These are phyloP conservation scores for Thermothelomyces thermophilus DNA, from an alignment of 2,329 filamentous ascomycete species.

Conservation along the genomic window DNA sequence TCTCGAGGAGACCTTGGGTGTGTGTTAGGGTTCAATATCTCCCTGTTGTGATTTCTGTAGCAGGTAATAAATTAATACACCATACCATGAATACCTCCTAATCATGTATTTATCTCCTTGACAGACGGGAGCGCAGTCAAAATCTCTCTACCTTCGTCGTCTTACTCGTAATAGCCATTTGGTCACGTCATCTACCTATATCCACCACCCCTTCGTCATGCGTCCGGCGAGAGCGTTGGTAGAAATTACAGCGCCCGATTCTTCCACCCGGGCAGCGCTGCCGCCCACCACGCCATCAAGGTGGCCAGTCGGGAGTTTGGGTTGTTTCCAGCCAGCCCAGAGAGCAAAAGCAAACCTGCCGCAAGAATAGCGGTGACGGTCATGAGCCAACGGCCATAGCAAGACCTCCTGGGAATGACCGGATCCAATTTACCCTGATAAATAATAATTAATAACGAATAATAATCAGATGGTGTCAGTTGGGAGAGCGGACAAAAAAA, in stretches of 20 bases:
- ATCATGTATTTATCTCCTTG: too few relatives aligned
- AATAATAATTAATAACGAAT: too few relatives aligned
- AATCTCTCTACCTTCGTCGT: too few relatives aligned
- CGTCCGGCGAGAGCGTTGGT: background rate
- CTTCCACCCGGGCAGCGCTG: background rate
- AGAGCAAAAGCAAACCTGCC: background rate
- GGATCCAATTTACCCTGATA: conserved; percentile 3
- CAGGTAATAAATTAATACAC: too few relatives aligned
- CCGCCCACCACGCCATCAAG: background rate
- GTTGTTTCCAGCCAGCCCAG: conserved; percentile 3
- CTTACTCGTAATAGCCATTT: too few relatives aligned
- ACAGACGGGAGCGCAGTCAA: too few relatives aligned
- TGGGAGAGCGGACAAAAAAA: too few relatives aligned
- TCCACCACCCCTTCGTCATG: too few relatives aligned
- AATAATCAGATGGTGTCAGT: too few relatives aligned
- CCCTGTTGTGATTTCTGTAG: too few relatives aligned
- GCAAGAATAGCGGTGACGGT: background rate
- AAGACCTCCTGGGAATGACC: conserved; percentile 1
- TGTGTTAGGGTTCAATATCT: background rate
- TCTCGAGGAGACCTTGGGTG: too few relatives aligned
- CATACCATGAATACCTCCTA: too few relatives aligned
- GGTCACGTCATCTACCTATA: background rate
- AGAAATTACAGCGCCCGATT: background rate
- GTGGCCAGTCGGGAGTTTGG: background rate
- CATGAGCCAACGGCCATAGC: background rate